A percentile compares a stretch with the other conserved stretches of the same genome.
These are phyloP conservation scores for Aspergillus aculeatus DNA, from an alignment of 2,329 filamentous ascomycete genomes.

Conservation along the genomic window DNA sequence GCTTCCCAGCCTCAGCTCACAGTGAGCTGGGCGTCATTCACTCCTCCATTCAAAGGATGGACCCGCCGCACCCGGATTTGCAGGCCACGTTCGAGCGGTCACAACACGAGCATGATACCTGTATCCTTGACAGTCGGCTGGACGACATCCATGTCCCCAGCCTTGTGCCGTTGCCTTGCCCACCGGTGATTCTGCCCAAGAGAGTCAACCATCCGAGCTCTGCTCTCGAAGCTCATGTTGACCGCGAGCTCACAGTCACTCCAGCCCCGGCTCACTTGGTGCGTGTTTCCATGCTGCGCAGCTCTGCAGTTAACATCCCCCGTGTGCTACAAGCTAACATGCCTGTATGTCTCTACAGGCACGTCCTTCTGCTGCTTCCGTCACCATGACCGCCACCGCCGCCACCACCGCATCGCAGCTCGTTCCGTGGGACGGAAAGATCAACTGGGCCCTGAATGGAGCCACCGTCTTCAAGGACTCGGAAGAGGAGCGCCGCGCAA, in stretches of 20 bases:
- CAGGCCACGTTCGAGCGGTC: background rate
- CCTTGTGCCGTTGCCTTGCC: conserved; percentile 11
- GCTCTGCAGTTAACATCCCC: background rate
- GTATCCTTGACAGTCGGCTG: conserved; percentile 18
- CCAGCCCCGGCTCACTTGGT: background rate
- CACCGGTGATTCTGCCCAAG: background rate
- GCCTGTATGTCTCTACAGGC: background rate
- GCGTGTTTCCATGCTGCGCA: conserved; percentile 1
- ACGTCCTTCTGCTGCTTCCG: background rate
- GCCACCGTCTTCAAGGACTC: conserved; percentile 23
- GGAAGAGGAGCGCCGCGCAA: conserved; percentile 21
- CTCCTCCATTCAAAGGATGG: background rate
- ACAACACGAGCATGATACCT: background rate
- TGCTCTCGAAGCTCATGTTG: background rate
- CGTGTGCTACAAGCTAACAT: background rate
- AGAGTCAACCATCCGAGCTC: background rate
- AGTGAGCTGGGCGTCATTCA: background rate
- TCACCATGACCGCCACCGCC: background rate
- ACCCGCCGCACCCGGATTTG: background rate
- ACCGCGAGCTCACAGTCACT: background rate
- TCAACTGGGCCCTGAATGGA: conserved; percentile 22
- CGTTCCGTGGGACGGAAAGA: conserved; percentile 23
- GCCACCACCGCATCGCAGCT: background rate
- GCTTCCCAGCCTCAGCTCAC: background rate
- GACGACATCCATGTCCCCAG: conserved; percentile 20